A percentile compares a stretch with the other conserved stretches of the same genome.
phyloP scores from a whole-genome alignment of 2,329 filamentous ascomycete species.

The Xylariaceae sp. region DNA sequence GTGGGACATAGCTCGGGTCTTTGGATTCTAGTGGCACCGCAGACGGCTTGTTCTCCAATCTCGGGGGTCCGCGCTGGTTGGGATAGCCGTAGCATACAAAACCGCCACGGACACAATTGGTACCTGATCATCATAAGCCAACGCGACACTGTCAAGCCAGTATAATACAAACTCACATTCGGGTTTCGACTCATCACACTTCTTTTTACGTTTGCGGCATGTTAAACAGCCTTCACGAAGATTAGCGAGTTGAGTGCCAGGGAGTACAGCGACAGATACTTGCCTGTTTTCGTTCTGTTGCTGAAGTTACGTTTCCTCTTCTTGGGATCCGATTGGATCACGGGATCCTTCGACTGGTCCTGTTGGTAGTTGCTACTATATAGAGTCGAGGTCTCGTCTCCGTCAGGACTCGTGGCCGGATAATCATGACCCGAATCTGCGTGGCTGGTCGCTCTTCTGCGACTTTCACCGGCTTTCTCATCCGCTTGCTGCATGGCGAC shows the following conservation, averaged over 20 bases:
- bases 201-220: slow-evolving; percentile 90
- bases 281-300: slow-evolving; percentile 80
- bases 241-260: slow-evolving; percentile 1
- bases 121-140: slow-evolving; percentile 48
- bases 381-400: slow-evolving; percentile 45
- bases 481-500: slow-evolving; percentile 42
- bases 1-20: slow-evolving; percentile 59
- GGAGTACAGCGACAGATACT: slow-evolving; percentile 14
- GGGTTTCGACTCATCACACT: slow-evolving; percentile 91
- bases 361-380: slow-evolving; percentile 41
- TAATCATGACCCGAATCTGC: slow-evolving; percentile 45
- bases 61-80: slow-evolving; percentile 74
- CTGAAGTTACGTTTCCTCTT: slow-evolving; percentile 79
- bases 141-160: slow-evolving; percentile 4
- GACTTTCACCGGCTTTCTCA: slow-evolving; percentile 44
- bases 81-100: slow-evolving; percentile 92
- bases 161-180: slow-evolving; percentile 62
- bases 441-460: slow-evolving; percentile 42
- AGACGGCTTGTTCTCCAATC: slow-evolving; percentile 63
- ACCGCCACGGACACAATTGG: slow-evolving; percentile 84
- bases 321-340: slow-evolving; percentile 57
- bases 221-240: slow-evolving; percentile 60
- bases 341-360: slow-evolving; percentile 41
- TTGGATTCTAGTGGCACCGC: slow-evolving; percentile 79
- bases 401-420: slow-evolving; percentile 49